These are phyloP conservation scores for Triangularia setosa DNA, from an alignment of 2,329 filamentous ascomycete genomes.

Conservation along the genomic window DNA sequence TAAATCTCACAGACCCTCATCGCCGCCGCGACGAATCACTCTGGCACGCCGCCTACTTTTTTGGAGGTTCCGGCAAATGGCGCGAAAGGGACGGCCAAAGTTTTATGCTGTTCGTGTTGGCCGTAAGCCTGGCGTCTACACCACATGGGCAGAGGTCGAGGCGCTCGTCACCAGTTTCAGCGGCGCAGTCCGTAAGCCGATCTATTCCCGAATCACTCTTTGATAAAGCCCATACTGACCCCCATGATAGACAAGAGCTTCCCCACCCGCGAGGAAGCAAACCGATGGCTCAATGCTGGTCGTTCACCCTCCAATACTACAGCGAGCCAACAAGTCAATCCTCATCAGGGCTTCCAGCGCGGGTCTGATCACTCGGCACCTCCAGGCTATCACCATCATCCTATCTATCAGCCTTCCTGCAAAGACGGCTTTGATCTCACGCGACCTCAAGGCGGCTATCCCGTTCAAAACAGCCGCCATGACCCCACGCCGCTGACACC, in stretches of 20 bases:
- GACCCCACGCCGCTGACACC: neutral
- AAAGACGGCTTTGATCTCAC: too few species aligned
- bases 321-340: neutral
- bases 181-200: slow-evolving; percentile 39
- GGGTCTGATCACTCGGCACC: neutral
- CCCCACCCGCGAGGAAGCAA: neutral
- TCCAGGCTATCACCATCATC: too few species aligned
- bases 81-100: neutral
- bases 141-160: slow-evolving; percentile 72
- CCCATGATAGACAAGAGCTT: slow-evolving; percentile 37
- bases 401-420: too few species aligned
- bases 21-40: neutral
- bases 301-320: neutral
- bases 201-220: slow-evolving; percentile 28
- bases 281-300: neutral
- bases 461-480: neutral
- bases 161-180: slow-evolving; percentile 60
- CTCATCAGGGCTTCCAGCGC: neutral
- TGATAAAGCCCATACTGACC: slow-evolving; percentile 25
- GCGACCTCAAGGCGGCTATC: neutral
- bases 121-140: slow-evolving; percentile 54
- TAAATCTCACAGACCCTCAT: neutral
- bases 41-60: neutral
- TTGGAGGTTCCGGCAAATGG: neutral
- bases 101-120: neutral